phyloP scores from a whole-genome alignment of 106 monocot genomes.

The Dendrobium huoshanense region DNA sequence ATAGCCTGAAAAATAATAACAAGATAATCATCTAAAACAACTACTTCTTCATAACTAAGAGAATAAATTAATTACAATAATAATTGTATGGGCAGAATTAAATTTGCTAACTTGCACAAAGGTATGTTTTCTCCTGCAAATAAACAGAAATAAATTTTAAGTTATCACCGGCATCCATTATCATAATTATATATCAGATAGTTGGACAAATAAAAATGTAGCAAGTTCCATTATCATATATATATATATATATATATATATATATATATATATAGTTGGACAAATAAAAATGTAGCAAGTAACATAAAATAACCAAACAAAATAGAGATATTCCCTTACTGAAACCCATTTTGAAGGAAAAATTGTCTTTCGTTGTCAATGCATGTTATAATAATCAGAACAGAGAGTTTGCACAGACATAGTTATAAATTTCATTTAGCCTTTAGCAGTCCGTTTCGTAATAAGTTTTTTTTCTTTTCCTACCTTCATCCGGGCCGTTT shows the following conservation, averaged over 20 bases:
- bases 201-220: too few relatives aligned
- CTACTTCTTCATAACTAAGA: neutral
- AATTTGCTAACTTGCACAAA: neutral
- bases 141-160: too few relatives aligned
- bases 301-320: neutral
- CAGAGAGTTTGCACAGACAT: too few relatives aligned
- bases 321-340: neutral
- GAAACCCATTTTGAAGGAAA: neutral
- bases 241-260: neutral
- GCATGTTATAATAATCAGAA: neutral
- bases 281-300: neutral
- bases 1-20: neutral
- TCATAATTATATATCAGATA: neutral
- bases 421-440: too few relatives aligned
- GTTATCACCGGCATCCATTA: neutral
- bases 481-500: too few relatives aligned
- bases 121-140: too few relatives aligned
- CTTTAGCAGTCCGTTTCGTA: too few relatives aligned
- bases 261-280: neutral
- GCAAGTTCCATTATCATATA: neutral
- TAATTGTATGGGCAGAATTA: neutral
- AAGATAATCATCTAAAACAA: neutral
- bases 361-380: neutral
- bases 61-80: neutral
- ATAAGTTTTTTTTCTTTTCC: too few relatives aligned